A percentile compares a stretch with the other conserved stretches of the same genome.
Evolutionary conservation across 139 green algal genomes (phyloP).

Genomic region (Nannochloris sp.): DNA sequence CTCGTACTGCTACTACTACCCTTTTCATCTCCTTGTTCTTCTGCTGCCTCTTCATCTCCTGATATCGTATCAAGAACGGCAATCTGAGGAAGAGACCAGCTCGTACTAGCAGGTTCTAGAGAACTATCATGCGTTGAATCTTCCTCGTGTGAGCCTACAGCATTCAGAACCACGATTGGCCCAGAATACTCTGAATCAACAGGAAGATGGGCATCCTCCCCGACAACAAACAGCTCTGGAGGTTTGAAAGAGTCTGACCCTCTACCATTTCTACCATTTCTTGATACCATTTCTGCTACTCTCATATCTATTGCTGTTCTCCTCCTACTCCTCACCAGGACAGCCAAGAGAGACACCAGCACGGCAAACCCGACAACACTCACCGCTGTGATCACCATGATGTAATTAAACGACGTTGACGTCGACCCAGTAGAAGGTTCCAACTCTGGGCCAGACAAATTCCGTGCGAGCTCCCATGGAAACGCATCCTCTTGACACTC

Average conservation of each 20-base stretch:
- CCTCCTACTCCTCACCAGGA: conserved; percentile 5
- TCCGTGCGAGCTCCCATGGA: conserved; percentile 6
- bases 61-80: too few relatives aligned
- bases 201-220: background rate
- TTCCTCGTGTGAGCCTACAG: background rate
- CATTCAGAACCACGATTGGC: conserved; percentile 9
- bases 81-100: too few relatives aligned
- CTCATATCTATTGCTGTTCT: background rate
- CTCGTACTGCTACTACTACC: background rate
- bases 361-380: conserved; percentile 8
- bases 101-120: background rate
- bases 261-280: background rate
- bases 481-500: conserved; percentile 7
- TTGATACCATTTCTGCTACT: background rate
- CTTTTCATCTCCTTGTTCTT: background rate
- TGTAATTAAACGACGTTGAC: background rate
- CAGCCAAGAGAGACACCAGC: background rate
- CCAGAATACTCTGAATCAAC: background rate
- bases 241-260: conserved; percentile 7
- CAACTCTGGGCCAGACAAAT: conserved; percentile 1
- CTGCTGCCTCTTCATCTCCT: background rate
- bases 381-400: conserved; percentile 12
- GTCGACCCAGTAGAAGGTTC: background rate
- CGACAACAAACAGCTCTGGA: conserved; percentile 14
- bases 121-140: background rate